Evolutionary conservation across 306 rosid species (phyloP), one percentile per base, ranked within the genome.

Genomic region (Heteromeles arbutifolia): DNA sequence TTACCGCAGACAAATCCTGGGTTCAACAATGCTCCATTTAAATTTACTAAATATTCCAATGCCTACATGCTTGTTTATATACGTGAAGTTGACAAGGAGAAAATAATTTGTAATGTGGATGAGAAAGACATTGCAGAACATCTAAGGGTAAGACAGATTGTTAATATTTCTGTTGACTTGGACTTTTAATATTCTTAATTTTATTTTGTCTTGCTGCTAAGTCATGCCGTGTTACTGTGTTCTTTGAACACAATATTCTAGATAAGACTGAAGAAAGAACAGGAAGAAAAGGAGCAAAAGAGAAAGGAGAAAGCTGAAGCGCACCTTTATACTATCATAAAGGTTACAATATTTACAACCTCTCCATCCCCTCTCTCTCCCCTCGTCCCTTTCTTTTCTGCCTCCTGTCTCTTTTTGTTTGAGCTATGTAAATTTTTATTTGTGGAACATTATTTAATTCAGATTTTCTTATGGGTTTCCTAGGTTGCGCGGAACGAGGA

Each of bases 21-120:
- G 52, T 91, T 91, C 80, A 90, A 90, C 82, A 88, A 90, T 74
- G 80, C 96, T 67, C 93, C 97, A 64, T 88, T 91, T 75, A 94
- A 94, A 81, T 94, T 91, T 82, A 91, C 98, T 21, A 91, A 92
- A 82, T 84, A 86, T 83, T 94, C 98, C 8, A 94, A 94, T 80
- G 98, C 97, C 2, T 94, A 94, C 78, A 94, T 94, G 97, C 98
- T 94, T 84, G 97, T 94, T 32, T 94, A 94, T 80, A 88, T 94
- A 64, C 93, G 98, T 29, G 97, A 91, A 71, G 85, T 88, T 80
- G 98, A 91, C 85, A 93, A 84, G 81, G 98, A 93, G 62, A 93
- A 88, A 74, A 90, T 93, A 74, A 91, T 93, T 63, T 93, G 96
- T 81, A 81, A 91, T 54, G 97, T 93, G 76, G 97, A 90, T 71